Base-by-base conservation (phyloP, 1,284 basidiomycete genomes). In the Acaromyces ingoldii region DNA sequence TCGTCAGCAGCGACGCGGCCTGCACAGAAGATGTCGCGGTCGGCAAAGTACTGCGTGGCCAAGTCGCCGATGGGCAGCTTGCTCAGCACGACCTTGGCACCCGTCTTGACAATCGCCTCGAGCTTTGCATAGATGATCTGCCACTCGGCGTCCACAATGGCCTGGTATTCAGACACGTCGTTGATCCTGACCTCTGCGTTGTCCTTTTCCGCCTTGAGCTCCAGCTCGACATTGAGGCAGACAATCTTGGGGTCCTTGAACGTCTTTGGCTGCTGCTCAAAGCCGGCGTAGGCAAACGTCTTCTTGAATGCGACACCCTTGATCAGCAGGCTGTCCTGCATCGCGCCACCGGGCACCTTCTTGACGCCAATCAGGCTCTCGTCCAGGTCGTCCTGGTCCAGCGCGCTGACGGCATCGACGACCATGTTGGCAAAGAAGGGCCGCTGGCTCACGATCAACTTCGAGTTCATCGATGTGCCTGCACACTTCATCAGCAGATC, bases 351-450 rank as follows among this genome's bases (percentile, higher is more conserved):
- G n/a, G 95, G 85, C 43, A 99, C 88, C 80, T 97, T 97, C 80
- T 99, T 99, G 67, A 97, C 88, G 25, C 95, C 95, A 67, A 99
- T 98, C 64, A 98, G 82, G 21, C 87, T 89, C 76, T 97, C 91
- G 77, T 99, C 91, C 43, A 98, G 82, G 71, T 96, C 91, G 42
- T 88, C 82, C 73, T 89, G 91, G 79, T 99, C 91, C 40, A 99
- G 61, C 28, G 62, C 56, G 30, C 53, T 44, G 39, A 99, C 91
- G 36, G 95, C 91, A 73, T 98, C 89, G 42, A 99, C 95, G 51
- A 96, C 95, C 92, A 99, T 98, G 63, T 89, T 85, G 28, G 91
- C 88, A 81, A 99, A 99, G 81, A 98, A 99, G 3, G 93, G 92
- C 73, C 95, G 96, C 79, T 97, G 91, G 34, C 91, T 91, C 76